Conservation (phyloP, 2,329 filamentous ascomycete species). For the Monilinia laxa region DNA sequence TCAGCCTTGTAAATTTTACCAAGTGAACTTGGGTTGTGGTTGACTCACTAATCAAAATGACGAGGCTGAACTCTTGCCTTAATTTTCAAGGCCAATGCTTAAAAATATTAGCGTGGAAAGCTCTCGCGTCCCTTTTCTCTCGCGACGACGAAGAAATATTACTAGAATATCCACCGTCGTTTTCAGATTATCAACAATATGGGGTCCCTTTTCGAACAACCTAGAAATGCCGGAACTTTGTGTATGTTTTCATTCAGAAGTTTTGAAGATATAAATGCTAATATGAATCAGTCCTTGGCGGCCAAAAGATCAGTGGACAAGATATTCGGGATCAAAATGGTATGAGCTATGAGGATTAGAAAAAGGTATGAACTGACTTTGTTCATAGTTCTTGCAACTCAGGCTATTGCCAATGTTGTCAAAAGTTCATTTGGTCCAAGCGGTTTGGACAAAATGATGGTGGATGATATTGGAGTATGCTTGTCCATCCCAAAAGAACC, state of each 20-base stretch:
- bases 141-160: conserved; percentile 22
- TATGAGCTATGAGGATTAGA: conserved; percentile 44
- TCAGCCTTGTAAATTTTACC: conserved; percentile 13
- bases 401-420: conserved; percentile 97
- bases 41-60: background rate
- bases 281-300: conserved; percentile 70
- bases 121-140: conserved; percentile 26
- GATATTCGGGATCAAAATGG: conserved; percentile 98
- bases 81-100: conserved; percentile 22
- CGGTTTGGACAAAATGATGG: conserved; percentile 99
- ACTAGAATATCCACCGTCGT: background rate
- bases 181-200: conserved; percentile 55
- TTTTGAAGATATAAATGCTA: conserved; percentile 28
- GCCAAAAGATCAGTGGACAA: conserved; percentile 93
- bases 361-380: conserved; percentile 27
- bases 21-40: background rate
- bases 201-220: conserved; percentile 95
- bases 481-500: conserved; percentile 20
- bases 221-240: conserved; percentile 86
- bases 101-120: conserved; percentile 25
- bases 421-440: conserved; percentile 98
- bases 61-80: conserved; percentile 21
- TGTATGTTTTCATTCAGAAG: conserved; percentile 53
- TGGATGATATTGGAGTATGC: conserved; percentile 93
- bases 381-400: conserved; percentile 77